Conservation (phyloP, 768 basidiomycete species). For the Naganishia antarctica region DNA sequence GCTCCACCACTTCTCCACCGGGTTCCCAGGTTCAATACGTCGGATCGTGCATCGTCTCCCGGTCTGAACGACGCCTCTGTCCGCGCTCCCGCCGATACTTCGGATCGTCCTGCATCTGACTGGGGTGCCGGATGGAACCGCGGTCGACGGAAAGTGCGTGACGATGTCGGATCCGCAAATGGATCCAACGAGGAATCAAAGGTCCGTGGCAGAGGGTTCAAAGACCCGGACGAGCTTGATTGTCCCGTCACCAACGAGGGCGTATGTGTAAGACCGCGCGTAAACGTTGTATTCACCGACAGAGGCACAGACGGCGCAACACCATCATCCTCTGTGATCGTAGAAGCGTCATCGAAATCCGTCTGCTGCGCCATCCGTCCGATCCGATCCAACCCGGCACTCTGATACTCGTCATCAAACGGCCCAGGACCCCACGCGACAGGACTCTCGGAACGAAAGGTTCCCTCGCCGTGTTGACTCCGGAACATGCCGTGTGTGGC, state of each 20-base stretch:
- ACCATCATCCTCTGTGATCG: not conserved
- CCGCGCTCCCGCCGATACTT: not conserved
- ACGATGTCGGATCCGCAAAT: constrained; percentile 11
- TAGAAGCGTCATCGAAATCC: constrained; percentile 13
- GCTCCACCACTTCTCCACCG: not conserved
- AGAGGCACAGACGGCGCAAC: constrained; percentile 8
- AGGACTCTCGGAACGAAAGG: constrained; percentile 4
- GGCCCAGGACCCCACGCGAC: constrained; percentile 19
- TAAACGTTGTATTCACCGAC: not conserved
- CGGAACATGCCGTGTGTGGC: constrained; percentile 15
- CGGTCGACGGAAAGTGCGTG: not conserved
- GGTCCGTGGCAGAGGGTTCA: not conserved
- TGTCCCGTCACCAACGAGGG: not conserved
- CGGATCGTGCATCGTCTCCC: constrained; percentile 12
- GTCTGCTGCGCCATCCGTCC: not conserved
- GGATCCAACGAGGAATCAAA: not conserved
- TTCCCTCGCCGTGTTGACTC: not conserved
- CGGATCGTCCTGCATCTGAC: constrained; percentile 7
- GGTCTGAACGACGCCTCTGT: constrained; percentile 17
- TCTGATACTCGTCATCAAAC: constrained; percentile 6
- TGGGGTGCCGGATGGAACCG: not conserved
- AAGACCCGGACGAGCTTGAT: not conserved
- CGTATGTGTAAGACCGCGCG: not conserved
- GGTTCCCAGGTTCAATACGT: not conserved
- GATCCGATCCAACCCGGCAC: not conserved